Evolutionary conservation across 139 green algal species (phyloP).

Genomic region (Coccomyxa sp.): DNA sequence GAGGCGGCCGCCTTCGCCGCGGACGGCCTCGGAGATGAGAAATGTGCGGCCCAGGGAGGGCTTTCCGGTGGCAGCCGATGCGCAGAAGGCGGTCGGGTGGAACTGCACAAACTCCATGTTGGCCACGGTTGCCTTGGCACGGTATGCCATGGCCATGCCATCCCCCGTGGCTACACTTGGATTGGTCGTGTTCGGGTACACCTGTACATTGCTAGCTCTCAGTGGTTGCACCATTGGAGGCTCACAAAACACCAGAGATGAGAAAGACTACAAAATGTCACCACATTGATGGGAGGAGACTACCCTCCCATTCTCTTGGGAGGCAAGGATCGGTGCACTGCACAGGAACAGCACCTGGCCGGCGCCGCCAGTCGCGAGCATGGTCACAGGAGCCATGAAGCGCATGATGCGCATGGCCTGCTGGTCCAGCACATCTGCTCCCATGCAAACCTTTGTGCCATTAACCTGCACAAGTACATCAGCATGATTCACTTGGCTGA

Average conservation of each 20-base stretch:
- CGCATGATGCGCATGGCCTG: constrained; percentile 39
- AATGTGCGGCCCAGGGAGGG: constrained; percentile 55
- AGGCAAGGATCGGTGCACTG: neutral
- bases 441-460: constrained; percentile 67
- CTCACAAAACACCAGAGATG: too few species aligned
- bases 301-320: too few species aligned
- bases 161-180: constrained; percentile 92
- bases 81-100: constrained; percentile 86
- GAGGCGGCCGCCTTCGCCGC: constrained; percentile 76
- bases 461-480: constrained; percentile 21
- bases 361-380: constrained; percentile 89
- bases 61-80: constrained; percentile 7
- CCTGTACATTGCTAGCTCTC: neutral
- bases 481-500: neutral
- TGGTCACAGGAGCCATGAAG: constrained; percentile 73
- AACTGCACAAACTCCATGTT: constrained; percentile 99
- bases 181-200: constrained; percentile 98
- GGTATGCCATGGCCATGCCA: constrained; percentile 91
- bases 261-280: too few species aligned
- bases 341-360: constrained; percentile 54
- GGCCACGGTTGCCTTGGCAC: constrained; percentile 68
- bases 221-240: neutral
- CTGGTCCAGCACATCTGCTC: constrained; percentile 76
- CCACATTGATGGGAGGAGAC: too few species aligned
- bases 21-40: constrained; percentile 94